Base-by-base conservation (phyloP, 805 yeast species). In the Saccharomycopsis sp. region DNA sequence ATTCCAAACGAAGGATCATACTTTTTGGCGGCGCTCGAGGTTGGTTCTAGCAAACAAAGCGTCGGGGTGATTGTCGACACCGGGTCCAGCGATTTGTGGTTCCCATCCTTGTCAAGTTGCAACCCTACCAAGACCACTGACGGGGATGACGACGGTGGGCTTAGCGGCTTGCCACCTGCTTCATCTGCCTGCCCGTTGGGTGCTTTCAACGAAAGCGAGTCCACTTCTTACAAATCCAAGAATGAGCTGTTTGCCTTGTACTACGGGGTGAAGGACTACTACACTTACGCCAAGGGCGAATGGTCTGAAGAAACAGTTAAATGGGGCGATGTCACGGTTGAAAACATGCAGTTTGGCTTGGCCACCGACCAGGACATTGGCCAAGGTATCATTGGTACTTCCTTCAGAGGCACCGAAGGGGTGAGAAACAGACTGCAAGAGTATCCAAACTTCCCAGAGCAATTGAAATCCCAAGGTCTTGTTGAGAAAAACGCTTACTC, bases 401-500 rank as follows among this genome's bases (percentile, higher is more conserved):
- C 36, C 12, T 42, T 27, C 35, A 40, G 32, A 8, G 45, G 42
- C 29, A 38, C 34, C 7, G 46, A 45, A 23, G 34, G 46, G 26
- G 36, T 30, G 23, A 27, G 16, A 15, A 40, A 42, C 3, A 43
- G 53, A 9, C n/a, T n/a, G 12, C 67, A 68, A 48, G 58, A 59
- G 17, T 54, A 56, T 32, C 41, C 29, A 10, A 54, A 52, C 41
- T 52, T 55, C 22, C 57, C 71, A 8, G 39, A 49, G 29, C 46
- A 46, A 39, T 57, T 58, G 53, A 63, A 61, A 48, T 41, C 51
- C 5, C 62, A 61, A 30, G 76, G 76, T n/a, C 36, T 57, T 27
- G 70, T 76, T 46, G 52, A 67, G 36, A 67, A 68, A 35, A 64
- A 65, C 29, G 71, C 73, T 1, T 83, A 79, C 55, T 80, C 89